phyloP scores from a whole-genome alignment of 106 monocot species.

The Narthecium ossifragum region DNA sequence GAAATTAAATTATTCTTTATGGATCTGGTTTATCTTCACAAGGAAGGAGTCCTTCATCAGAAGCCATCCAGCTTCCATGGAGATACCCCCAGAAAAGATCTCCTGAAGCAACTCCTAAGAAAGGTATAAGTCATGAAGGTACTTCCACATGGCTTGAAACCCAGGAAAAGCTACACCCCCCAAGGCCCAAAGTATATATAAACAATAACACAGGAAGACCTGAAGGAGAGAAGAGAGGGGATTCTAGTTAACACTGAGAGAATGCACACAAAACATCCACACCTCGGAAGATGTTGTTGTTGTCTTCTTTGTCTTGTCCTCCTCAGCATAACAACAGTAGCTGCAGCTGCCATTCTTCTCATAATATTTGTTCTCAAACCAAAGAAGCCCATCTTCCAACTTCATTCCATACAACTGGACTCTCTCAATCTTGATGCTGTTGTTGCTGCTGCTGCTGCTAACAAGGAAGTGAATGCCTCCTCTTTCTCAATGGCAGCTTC shows the following conservation, averaged over 20 bases:
- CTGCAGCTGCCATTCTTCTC: slow-evolving; percentile 16
- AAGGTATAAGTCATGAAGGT: slow-evolving; percentile 39
- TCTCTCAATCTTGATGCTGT: slow-evolving; percentile 29
- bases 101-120: slow-evolving; percentile 23
- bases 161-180: slow-evolving; percentile 16
- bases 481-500: slow-evolving; percentile 21
- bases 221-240: background rate
- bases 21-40: too few relatives aligned
- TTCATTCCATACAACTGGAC: slow-evolving; percentile 38
- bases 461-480: slow-evolving; percentile 14
- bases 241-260: background rate
- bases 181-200: background rate
- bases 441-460: slow-evolving; percentile 1
- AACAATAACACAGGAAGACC: background rate
- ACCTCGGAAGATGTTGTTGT: slow-evolving; percentile 19
- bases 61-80: slow-evolving; percentile 14
- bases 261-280: slow-evolving; percentile 8
- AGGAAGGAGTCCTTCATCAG: slow-evolving; percentile 12
- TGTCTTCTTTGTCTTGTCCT: slow-evolving; percentile 24
- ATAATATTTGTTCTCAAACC: slow-evolving; percentile 40
- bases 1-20: too few relatives aligned
- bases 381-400: slow-evolving; percentile 52
- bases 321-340: slow-evolving; percentile 6
- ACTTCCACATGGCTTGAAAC: slow-evolving; percentile 25
- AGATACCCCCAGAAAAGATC: slow-evolving; percentile 13